phyloP scores from a whole-genome alignment of 2,329 filamentous ascomycete genomes.

The Botryosphaeria agaves region DNA sequence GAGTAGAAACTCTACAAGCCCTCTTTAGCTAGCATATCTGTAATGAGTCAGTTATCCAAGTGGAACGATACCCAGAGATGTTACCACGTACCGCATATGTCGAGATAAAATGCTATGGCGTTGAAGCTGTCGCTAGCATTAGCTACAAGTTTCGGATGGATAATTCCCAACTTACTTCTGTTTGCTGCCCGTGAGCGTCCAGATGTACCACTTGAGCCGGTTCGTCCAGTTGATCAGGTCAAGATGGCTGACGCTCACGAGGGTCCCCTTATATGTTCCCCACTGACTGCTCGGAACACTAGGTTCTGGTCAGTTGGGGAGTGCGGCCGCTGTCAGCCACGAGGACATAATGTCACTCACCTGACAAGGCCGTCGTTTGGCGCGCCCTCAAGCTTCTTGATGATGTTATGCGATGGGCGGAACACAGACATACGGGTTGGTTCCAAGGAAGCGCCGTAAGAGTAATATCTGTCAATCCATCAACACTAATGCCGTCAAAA shows the following conservation, averaged over 20 bases:
- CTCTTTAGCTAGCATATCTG: conserved; percentile 23
- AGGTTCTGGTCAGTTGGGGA: too few species aligned
- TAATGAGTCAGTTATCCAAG: background rate
- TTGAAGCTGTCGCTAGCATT: conserved; percentile 35
- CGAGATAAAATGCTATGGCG: conserved; percentile 44
- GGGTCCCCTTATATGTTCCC: conserved; percentile 45
- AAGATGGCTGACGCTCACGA: conserved; percentile 45
- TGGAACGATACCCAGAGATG: background rate
- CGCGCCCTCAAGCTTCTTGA: conserved; percentile 35
- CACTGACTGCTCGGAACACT: conserved; percentile 40
- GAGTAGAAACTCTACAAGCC: conserved; percentile 18
- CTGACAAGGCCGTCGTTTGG: conserved; percentile 48
- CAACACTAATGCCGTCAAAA: too few species aligned
- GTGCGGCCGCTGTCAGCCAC: too few species aligned
- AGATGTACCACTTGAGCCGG: conserved; percentile 39
- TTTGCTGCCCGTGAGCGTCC: conserved; percentile 36
- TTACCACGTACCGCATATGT: conserved; percentile 39
- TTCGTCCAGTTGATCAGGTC: conserved; percentile 53
- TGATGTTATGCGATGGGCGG: conserved; percentile 35
- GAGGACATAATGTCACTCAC: conserved; percentile 5
- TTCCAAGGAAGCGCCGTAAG: conserved; percentile 42
- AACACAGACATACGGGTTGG: conserved; percentile 40
- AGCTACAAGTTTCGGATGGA: conserved; percentile 1
- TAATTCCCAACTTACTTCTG: conserved; percentile 24
- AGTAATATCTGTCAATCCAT: conserved; percentile 37